These are phyloP conservation scores for Jaltomata sinuosa DNA, from an alignment of 257 asterid species.

Conservation along the genomic window DNA sequence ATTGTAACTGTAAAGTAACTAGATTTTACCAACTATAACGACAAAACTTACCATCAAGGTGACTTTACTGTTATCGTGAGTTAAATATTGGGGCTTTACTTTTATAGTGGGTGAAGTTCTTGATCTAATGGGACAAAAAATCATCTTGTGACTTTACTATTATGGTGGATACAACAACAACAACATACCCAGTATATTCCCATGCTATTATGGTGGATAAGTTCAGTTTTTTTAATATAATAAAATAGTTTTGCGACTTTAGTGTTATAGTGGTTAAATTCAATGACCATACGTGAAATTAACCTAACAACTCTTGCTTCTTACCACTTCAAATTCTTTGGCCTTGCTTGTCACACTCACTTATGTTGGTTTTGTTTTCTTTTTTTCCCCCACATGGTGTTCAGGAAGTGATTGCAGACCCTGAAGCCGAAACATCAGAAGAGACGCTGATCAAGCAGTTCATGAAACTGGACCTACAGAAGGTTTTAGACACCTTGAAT, in stretches of 20 bases:
- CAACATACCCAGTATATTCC: too few relatives aligned
- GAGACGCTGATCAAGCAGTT: slow-evolving; percentile 60
- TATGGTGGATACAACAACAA: neutral
- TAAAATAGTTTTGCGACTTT: neutral
- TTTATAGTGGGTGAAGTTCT: neutral
- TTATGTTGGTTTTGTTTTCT: neutral
- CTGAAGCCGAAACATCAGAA: slow-evolving; percentile 74
- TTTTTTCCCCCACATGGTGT: neutral
- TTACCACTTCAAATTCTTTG: neutral
- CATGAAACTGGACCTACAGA: slow-evolving; percentile 67
- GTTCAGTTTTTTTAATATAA: neutral
- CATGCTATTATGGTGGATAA: neutral
- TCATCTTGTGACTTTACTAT: neutral
- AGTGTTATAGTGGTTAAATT: neutral
- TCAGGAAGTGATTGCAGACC: slow-evolving; percentile 77
- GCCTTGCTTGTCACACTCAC: neutral
- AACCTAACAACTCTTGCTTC: neutral
- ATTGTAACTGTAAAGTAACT: too few relatives aligned
- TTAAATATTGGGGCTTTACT: neutral
- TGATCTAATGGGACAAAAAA: neutral
- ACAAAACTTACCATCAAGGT: neutral
- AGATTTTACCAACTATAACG: neutral
- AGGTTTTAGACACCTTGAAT: slow-evolving; percentile 60
- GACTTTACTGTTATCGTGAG: neutral
- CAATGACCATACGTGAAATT: neutral